A percentile compares a stretch with the other conserved stretches of the same genome.
Evolutionary conservation across 2,329 filamentous ascomycete species (phyloP).

Genomic region (Fusarium sp.): DNA sequence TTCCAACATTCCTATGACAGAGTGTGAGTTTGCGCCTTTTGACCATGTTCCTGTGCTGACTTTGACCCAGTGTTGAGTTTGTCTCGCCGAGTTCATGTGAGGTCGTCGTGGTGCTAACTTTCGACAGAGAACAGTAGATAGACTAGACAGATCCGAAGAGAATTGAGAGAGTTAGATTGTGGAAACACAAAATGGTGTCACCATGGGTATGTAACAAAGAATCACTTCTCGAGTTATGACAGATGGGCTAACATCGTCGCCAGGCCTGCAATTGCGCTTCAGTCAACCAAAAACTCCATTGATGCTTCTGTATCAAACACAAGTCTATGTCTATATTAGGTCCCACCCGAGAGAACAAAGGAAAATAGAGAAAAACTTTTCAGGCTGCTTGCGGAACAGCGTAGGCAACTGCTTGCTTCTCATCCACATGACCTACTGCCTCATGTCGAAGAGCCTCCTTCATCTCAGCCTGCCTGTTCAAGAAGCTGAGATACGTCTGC

Average conservation of each 20-base stretch:
- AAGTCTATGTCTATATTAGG: constrained; percentile 6
- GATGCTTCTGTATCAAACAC: background rate
- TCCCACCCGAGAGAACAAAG: background rate
- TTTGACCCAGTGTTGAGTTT: background rate
- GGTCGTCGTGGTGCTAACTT: background rate
- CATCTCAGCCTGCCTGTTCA: constrained; percentile 78
- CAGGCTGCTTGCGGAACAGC: constrained; percentile 11
- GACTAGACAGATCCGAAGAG: background rate
- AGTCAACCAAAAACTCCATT: constrained; percentile 8
- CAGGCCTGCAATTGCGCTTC: background rate
- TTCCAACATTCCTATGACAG: background rate
- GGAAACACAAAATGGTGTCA: background rate
- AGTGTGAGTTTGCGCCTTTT: background rate
- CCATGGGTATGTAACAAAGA: background rate
- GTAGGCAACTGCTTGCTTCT: background rate
- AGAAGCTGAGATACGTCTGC: constrained; percentile 88
- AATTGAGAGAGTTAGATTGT: background rate
- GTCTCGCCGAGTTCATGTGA: background rate
- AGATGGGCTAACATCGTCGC: background rate
- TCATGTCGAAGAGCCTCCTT: constrained; percentile 27
- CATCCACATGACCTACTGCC: background rate
- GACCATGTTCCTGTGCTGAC: background rate
- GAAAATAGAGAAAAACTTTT: background rate
- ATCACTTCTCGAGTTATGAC: background rate
- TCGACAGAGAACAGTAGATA: background rate